Evolutionary conservation across 1,139 yeast species (phyloP).

Genomic region (Sugiyamaella neomexicana): DNA sequence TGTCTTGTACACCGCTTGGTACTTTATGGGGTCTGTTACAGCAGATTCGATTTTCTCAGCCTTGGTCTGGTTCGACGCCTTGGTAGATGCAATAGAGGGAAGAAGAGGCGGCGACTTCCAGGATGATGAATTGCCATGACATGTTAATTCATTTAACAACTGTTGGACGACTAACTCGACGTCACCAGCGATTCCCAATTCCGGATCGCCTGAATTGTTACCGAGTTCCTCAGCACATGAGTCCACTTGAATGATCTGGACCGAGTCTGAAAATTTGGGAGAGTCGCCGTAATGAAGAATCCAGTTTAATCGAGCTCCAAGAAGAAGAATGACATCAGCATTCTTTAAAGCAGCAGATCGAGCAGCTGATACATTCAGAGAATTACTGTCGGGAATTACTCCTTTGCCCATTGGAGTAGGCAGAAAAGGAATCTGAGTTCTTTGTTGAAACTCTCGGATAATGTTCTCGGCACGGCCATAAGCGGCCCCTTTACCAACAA

Average conservation of each 20-base stretch:
- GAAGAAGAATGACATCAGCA: conserved; percentile 56
- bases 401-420: conserved; percentile 80
- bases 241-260: conserved; percentile 58
- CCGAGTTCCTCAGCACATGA: conserved; percentile 54
- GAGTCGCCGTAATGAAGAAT: conserved; percentile 60
- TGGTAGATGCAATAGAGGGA: conserved; percentile 36
- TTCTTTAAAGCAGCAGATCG: conserved; percentile 54
- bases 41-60: conserved; percentile 39
- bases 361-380: conserved; percentile 56
- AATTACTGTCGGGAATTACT: conserved; percentile 52
- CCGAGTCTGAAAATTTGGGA: conserved; percentile 51
- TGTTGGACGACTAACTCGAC: conserved; percentile 45
- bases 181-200: conserved; percentile 54
- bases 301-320: conserved; percentile 70
- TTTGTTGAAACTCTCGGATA: conserved; percentile 45
- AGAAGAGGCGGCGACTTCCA: conserved; percentile 42
- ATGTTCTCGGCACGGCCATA: conserved; percentile 45
- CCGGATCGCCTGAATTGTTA: conserved; percentile 42
- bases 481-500: conserved; percentile 66
- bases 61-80: conserved; percentile 42
- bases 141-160: conserved; percentile 34
- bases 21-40: conserved; percentile 42
- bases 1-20: conserved; percentile 53
- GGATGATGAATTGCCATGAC: conserved; percentile 23
- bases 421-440: conserved; percentile 51